Evolutionary conservation across 768 basidiomycete genomes (phyloP).

Genomic region (Cystofilobasidium capitatum): DNA sequence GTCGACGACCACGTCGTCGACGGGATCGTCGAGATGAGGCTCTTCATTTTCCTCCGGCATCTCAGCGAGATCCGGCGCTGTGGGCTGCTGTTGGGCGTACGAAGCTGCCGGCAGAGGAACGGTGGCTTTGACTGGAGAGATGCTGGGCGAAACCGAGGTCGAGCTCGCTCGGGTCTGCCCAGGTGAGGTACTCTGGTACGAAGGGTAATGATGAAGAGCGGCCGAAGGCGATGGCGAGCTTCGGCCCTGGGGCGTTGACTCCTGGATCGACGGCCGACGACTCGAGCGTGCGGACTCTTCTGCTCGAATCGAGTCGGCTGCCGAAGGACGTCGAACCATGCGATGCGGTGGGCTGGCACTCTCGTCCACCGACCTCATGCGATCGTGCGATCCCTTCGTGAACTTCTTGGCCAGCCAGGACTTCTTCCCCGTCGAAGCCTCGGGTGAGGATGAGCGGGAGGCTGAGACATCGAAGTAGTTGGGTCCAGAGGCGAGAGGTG

Average conservation of each 20-base stretch:
- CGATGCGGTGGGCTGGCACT: neutral
- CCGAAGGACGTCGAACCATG: neutral
- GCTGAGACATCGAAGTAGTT: constrained; percentile 8
- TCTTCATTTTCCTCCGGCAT: too few relatives aligned
- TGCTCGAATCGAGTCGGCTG: neutral
- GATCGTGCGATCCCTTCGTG: constrained; percentile 19
- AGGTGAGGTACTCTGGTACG: neutral
- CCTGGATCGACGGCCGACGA: neutral
- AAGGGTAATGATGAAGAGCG: neutral
- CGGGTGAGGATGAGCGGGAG: constrained; percentile 24
- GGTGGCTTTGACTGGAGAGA: neutral
- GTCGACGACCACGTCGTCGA: neutral
- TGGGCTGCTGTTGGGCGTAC: neutral
- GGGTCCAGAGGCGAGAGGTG: constrained; percentile 9
- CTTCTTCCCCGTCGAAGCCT: constrained; percentile 32
- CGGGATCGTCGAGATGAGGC: too few relatives aligned
- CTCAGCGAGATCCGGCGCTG: too few relatives aligned
- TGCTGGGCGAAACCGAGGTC: neutral
- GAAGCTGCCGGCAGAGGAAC: neutral
- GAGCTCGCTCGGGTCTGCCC: neutral
- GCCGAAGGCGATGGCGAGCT: neutral
- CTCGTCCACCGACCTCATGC: neutral
- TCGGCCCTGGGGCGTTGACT: neutral
- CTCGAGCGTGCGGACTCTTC: neutral
- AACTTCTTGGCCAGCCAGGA: constrained; percentile 41